These are phyloP conservation scores for Priceomyces melissophilus DNA, from an alignment of 805 yeast genomes.

Conservation along the genomic window DNA sequence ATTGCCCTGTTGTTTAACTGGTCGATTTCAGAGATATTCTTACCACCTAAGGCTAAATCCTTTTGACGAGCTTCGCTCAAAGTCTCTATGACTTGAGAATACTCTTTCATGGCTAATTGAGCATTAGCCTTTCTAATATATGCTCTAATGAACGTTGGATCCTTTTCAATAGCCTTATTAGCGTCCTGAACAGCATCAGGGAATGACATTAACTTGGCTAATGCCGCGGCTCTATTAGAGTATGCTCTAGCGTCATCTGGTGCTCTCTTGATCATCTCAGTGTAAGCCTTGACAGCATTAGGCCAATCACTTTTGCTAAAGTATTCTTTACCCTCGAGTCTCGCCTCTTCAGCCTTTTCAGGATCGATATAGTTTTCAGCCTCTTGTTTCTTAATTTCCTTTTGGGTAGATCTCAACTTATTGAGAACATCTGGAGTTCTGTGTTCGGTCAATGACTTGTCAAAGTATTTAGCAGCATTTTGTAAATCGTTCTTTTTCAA, in stretches of 20 bases:
- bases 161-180: conserved; percentile 81
- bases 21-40: conserved; percentile 72
- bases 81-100: conserved; percentile 75
- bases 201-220: conserved; percentile 91
- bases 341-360: conserved; percentile 91
- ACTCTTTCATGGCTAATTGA: conserved; percentile 86
- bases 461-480: conserved; percentile 73
- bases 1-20: conserved; percentile 74
- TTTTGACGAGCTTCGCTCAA: conserved; percentile 72
- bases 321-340: conserved; percentile 84
- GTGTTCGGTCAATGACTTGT: conserved; percentile 93
- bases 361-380: conserved; percentile 79
- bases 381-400: conserved; percentile 76
- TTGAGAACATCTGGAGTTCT: conserved; percentile 90
- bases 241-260: conserved; percentile 96
- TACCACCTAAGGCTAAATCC: conserved; percentile 64
- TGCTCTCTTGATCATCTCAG: conserved; percentile 96
- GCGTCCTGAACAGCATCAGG: conserved; percentile 95
- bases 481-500: conserved; percentile 69
- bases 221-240: conserved; percentile 97
- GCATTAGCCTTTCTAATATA: conserved; percentile 96
- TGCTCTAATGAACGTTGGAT: conserved; percentile 88
- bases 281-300: conserved; percentile 86
- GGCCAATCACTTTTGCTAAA: conserved; percentile 97
- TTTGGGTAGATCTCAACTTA: conserved; percentile 85